Base-by-base conservation (phyloP, 1,284 basidiomycete species). In the Cutaneotrichosporon cyanovorans region DNA sequence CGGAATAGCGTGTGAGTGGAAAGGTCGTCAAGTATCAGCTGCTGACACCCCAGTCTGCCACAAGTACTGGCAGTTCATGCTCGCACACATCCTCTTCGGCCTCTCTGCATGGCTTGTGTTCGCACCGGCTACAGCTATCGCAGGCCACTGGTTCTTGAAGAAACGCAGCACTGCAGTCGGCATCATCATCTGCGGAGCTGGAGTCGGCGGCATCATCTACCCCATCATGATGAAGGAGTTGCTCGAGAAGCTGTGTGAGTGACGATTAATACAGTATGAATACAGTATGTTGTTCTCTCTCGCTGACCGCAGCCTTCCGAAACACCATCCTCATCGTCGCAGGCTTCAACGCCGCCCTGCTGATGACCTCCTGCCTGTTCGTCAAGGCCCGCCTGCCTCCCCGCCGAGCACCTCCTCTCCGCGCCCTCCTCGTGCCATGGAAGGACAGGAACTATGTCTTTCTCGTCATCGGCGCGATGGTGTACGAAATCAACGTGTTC, bases 1-100 rank as follows among this genome's bases (percentile, higher is more conserved):
- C 21, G 62, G 51, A 16, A 40, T 69, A 14, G 65, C 67, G 4
- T 28, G 25, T 28, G 25, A 28, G 25, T 28, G 25, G 25, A 7
- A 28, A 7, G 66, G 63, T n/a, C 61, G 48, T n/a, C 55, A 58
- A 58, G 6, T 11, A 21, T 28, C 25, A n/a, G 33, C 33, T 28
- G 25, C 25, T 28, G 25, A 28, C 12, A 28, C 12, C 25, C 25
- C 25, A 28, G 62, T 71, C 56, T 69, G 66, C 42, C 52, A 57
- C 19, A 49, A 61, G 42, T 71, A 63, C 56, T 71, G 65, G 46
- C 69, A 71, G 46, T 66, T 71, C 50, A 49, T 69, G 12, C 59
- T 69, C 15, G 62, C 66, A 2, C 68, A 69, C 40, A 44, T 60
- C 4, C 51, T 62, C 3, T 66, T 63, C 36, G 69, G 69, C 18